Conservation (phyloP, 352 stramenopile genomes). For the Phytopythium helicoides region DNA sequence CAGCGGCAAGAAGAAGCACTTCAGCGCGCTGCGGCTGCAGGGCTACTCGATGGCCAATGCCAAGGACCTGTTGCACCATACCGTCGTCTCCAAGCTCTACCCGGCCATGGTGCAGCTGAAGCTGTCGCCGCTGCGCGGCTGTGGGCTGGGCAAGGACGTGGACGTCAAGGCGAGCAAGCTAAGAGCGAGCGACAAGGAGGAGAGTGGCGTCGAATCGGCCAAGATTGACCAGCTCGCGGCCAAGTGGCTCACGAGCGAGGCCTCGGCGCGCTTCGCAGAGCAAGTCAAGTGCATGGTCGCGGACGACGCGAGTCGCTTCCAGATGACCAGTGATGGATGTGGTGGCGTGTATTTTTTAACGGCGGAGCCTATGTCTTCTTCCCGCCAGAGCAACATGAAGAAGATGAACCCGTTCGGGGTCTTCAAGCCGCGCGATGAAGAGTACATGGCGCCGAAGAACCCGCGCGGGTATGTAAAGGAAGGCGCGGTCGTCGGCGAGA, state of each 20-base stretch:
- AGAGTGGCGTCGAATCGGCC: conserved; percentile 13
- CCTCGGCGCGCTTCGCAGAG: conserved; percentile 36
- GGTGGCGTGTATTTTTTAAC: conserved; percentile 68
- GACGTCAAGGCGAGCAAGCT: conserved; percentile 5
- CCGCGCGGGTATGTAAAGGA: conserved; percentile 93
- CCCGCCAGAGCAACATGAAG: conserved; percentile 20
- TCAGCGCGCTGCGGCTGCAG: conserved; percentile 29
- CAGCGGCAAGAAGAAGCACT: conserved; percentile 20
- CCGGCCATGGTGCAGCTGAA: conserved; percentile 39
- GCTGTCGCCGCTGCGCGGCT: conserved; percentile 27
- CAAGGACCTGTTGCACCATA: conserved; percentile 42
- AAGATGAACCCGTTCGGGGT: conserved; percentile 59
- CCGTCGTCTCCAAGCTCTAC: conserved; percentile 41
- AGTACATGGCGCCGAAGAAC: conserved; percentile 99
- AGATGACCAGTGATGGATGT: conserved; percentile 77
- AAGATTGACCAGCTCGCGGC: conserved; percentile 10
- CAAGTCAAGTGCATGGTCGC: conserved; percentile 34
- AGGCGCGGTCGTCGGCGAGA: conserved; percentile 71
- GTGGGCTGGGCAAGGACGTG: conserved; percentile 23
- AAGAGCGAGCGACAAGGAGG: conserved; percentile 8
- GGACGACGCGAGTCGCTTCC: conserved; percentile 35
- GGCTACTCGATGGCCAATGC: conserved; percentile 40
- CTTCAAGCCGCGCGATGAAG: conserved; percentile 99
- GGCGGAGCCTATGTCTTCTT: conserved; percentile 21
- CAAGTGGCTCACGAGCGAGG: conserved; percentile 48